Percentiles rank a stretch among this genome's conserved stretches.
Evolutionary conservation across 345 rosid species (phyloP).

Genomic region (Syzygium oleosum): DNA sequence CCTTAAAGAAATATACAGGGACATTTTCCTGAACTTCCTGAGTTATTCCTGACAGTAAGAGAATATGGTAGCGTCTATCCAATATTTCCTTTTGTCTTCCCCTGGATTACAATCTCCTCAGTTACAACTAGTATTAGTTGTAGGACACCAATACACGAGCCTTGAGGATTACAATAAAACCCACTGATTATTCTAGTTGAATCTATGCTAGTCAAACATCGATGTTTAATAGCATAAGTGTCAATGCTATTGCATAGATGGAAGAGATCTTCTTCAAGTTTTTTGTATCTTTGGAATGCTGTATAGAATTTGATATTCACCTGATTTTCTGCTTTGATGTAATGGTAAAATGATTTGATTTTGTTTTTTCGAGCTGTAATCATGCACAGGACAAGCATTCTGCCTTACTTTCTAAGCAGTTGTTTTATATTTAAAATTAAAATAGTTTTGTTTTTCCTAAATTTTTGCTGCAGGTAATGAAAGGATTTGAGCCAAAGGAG

Average conservation of each 20-base stretch:
- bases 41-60: background rate
- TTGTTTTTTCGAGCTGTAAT: background rate
- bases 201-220: background rate
- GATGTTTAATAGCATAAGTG: background rate
- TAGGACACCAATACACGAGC: background rate
- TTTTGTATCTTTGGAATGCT: background rate
- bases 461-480: slow-evolving; percentile 51
- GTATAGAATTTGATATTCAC: background rate
- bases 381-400: background rate
- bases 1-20: background rate
- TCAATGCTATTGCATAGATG: background rate
- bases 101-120: background rate
- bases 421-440: background rate
- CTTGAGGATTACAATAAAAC: background rate
- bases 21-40: background rate
- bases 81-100: background rate
- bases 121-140: background rate
- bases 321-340: background rate
- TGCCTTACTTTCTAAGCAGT: background rate
- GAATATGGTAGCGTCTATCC: background rate
- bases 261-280: background rate
- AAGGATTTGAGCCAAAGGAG: slow-evolving; percentile 75
- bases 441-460: background rate
- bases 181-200: background rate
- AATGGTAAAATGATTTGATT: background rate